phyloP scores from a whole-genome alignment of 2,329 filamentous ascomycete genomes.

The Arthroderma sp. region DNA sequence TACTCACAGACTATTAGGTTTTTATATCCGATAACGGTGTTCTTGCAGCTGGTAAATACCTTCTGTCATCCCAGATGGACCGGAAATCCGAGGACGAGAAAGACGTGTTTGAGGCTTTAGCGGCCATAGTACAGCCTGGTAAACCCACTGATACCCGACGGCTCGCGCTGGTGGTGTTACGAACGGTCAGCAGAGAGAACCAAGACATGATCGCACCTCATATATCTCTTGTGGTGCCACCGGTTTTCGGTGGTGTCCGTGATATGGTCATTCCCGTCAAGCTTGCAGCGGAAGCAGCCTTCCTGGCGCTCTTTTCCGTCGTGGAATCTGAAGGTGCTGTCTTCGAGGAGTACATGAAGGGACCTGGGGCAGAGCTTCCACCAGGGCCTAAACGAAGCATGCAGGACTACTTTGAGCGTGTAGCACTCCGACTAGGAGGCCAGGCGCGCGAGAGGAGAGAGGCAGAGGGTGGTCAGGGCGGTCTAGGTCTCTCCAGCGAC shows the following conservation, averaged over 20 bases:
- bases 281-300: conserved; percentile 84
- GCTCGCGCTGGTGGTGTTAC: conserved; percentile 72
- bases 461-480: conserved; percentile 79
- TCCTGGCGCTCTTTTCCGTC: conserved; percentile 80
- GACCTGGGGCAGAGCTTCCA: conserved; percentile 53
- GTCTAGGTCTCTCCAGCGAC: conserved; percentile 74
- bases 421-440: conserved; percentile 68
- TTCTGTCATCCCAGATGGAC: conserved; percentile 52
- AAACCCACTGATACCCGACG: conserved; percentile 71
- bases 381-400: conserved; percentile 74
- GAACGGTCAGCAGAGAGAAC: conserved; percentile 69
- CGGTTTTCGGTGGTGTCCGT: conserved; percentile 79
- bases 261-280: conserved; percentile 92
- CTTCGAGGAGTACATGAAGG: conserved; percentile 81
- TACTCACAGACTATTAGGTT: conserved; percentile 38
- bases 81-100: conserved; percentile 63
- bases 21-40: conserved; percentile 81
- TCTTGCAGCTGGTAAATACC: conserved; percentile 79
- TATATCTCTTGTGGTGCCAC: conserved; percentile 62
- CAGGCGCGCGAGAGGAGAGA: conserved; percentile 83
- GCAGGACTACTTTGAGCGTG: conserved; percentile 93
- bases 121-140: conserved; percentile 63
- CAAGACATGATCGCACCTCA: conserved; percentile 73
- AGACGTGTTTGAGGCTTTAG: conserved; percentile 66
- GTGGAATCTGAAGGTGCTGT: conserved; percentile 74